Base-by-base conservation (phyloP, 2,329 filamentous ascomycete species). In the Botryosphaeria dothidea region DNA sequence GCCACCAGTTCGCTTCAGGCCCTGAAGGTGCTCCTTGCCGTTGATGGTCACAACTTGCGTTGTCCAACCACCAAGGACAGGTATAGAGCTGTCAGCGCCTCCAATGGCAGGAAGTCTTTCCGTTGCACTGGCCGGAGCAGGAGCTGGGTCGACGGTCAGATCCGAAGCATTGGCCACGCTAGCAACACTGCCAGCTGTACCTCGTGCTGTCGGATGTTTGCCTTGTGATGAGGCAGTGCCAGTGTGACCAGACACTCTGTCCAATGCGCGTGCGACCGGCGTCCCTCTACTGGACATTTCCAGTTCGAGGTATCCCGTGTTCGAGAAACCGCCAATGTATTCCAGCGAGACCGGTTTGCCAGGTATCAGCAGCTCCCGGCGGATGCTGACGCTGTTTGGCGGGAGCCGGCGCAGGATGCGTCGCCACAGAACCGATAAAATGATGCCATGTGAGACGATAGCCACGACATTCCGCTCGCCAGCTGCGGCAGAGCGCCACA, bases 371-470 rank as follows among this genome's bases (percentile, higher is more conserved):
- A 84, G 73, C 34, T 81, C 79, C 13, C 80, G 72, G 4, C 75
- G 76, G 27, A 86, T 69, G 1, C 72, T 71, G 6, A 87, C 76
- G 67, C 78, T 82, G 52, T 76, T 76, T 13, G 76, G 71, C 2
- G 80, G 77, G 66, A 92, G 84, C 3, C 85, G 82, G 13, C 80
- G 77, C 7, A 90, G 78, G 15, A 96, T 75, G 13, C 84, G 82
- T 64, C 84, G 83, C 83, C 90, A 89, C 0, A 97, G 77, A 34
- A 87, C 83, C 2, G 86, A 87, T 2, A 97, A 84, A 45, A 96
- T 87, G 67, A 96, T 89, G 17, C 93, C 93, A 72, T 97, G 93
- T 1, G 93, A 90, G 3, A 96, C 90, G 15, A 96, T 79, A 1
- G 87, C 88, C 13, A 92, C 79, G 2, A 81, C 78, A 6, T 75